Conservation (phyloP, 2,329 filamentous ascomycete genomes). For the Thelonectria blattea region DNA sequence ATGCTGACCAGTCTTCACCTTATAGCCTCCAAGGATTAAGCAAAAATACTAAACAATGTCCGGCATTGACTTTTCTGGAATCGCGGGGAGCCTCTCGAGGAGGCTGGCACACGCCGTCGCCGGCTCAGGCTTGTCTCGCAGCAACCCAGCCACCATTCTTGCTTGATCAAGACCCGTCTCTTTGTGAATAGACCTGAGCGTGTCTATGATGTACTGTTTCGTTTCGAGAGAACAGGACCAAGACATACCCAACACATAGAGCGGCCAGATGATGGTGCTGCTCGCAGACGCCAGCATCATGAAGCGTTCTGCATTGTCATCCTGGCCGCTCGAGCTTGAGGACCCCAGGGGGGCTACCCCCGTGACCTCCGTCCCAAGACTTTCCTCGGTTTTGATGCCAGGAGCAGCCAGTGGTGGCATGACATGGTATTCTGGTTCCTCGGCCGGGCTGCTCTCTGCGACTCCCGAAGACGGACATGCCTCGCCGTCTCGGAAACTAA, state of each 20-base stretch:
- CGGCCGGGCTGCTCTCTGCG: constrained; percentile 38
- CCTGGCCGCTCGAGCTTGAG: constrained; percentile 42
- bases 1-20: background rate
- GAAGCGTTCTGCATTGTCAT: constrained; percentile 51
- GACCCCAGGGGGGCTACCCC: constrained; percentile 50
- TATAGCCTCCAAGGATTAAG: background rate
- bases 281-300: constrained; percentile 56
- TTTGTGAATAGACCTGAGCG: constrained; percentile 51
- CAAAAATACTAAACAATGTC: constrained; percentile 34
- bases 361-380: constrained; percentile 24
- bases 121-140: constrained; percentile 43
- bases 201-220: constrained; percentile 51
- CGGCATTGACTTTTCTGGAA: constrained; percentile 35
- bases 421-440: constrained; percentile 40
- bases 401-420: constrained; percentile 33
- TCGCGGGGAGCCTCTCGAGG: constrained; percentile 35
- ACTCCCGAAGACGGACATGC: constrained; percentile 27
- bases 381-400: constrained; percentile 10
- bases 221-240: constrained; percentile 50
- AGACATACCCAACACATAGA: constrained; percentile 56
- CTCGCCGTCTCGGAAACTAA: constrained; percentile 48
- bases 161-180: constrained; percentile 56
- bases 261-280: constrained; percentile 57
- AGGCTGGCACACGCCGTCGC: constrained; percentile 5
- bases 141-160: constrained; percentile 48